Evolutionary conservation across 2,329 filamentous ascomycete species (phyloP).

Genomic region (Lasiodiplodia sp.): DNA sequence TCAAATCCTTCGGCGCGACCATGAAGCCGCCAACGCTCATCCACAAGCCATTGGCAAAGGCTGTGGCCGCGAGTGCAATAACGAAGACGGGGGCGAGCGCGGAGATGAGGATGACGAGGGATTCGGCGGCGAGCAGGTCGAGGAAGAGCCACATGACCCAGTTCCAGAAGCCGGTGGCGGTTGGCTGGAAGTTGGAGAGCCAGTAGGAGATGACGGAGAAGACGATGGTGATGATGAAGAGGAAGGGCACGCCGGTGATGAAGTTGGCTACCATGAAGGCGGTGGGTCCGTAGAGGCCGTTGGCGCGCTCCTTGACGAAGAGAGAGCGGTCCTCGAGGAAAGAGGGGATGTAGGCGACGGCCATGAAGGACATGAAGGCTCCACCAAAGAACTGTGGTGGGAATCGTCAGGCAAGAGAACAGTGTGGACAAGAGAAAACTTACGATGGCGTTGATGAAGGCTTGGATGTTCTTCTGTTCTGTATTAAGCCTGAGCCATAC

Average conservation of each 20-base stretch:
- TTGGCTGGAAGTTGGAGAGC: conserved; percentile 77
- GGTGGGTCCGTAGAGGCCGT: conserved; percentile 79
- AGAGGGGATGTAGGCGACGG: conserved; percentile 80
- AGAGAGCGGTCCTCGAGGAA: conserved; percentile 80
- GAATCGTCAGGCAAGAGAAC: background rate
- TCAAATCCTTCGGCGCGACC: conserved; percentile 74
- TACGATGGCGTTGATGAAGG: conserved; percentile 79
- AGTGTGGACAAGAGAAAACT: conserved; percentile 32
- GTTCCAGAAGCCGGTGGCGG: conserved; percentile 71
- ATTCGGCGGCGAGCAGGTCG: conserved; percentile 82
- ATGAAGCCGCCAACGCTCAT: conserved; percentile 88
- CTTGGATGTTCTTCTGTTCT: conserved; percentile 76
- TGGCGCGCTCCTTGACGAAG: conserved; percentile 79
- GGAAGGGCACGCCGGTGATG: conserved; percentile 79
- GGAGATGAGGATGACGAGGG: conserved; percentile 78
- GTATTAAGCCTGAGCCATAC: conserved; percentile 79
- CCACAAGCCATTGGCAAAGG: conserved; percentile 89
- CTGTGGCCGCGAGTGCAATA: conserved; percentile 77
- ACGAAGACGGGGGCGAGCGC: conserved; percentile 81
- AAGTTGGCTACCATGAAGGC: conserved; percentile 82
- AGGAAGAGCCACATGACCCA: conserved; percentile 88
- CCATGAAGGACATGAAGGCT: conserved; percentile 63
- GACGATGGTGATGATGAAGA: conserved; percentile 78
- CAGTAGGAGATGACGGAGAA: conserved; percentile 82
- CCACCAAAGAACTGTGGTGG: conserved; percentile 54